Evolutionary conservation across 2,329 filamentous ascomycete genomes (phyloP).

Genomic region (Apiospora hydei): DNA sequence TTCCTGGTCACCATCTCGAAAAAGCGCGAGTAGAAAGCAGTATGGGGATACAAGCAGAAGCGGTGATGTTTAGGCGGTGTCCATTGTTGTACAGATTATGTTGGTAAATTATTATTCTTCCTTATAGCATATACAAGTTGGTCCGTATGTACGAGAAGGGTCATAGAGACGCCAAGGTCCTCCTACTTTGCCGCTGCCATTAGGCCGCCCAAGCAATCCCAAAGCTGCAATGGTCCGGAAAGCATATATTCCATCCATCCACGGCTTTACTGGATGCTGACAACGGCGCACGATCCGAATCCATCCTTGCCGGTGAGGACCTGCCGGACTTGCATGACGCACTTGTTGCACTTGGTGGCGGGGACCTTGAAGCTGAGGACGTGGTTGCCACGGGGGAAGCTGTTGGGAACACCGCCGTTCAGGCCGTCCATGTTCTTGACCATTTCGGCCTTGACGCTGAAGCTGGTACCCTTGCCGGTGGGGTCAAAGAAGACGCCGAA

Average conservation of each 20-base stretch:
- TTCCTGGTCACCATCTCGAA: too few species aligned
- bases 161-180: background rate
- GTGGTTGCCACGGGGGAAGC: slow-evolving; percentile 27
- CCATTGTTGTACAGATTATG: background rate
- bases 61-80: background rate
- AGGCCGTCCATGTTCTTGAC: slow-evolving; percentile 25
- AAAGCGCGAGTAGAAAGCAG: background rate
- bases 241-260: background rate
- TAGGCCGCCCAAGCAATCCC: background rate
- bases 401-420: slow-evolving; percentile 27
- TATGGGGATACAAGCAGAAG: background rate
- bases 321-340: slow-evolving; percentile 26
- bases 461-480: slow-evolving; percentile 26
- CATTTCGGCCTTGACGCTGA: slow-evolving; percentile 25
- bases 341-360: slow-evolving; percentile 26
- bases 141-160: background rate
- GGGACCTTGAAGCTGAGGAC: slow-evolving; percentile 27
- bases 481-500: slow-evolving; percentile 27
- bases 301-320: slow-evolving; percentile 24
- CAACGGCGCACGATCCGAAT: slow-evolving; percentile 26
- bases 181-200: background rate
- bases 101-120: background rate
- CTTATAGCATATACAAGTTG: background rate
- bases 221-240: background rate
- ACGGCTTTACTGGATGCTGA: slow-evolving; percentile 24